Evolutionary conservation across 495 filamentous ascomycete species (phyloP), one percentile per base, ranked within the genome.

Genomic region (Lasiosphaeria hispida): DNA sequence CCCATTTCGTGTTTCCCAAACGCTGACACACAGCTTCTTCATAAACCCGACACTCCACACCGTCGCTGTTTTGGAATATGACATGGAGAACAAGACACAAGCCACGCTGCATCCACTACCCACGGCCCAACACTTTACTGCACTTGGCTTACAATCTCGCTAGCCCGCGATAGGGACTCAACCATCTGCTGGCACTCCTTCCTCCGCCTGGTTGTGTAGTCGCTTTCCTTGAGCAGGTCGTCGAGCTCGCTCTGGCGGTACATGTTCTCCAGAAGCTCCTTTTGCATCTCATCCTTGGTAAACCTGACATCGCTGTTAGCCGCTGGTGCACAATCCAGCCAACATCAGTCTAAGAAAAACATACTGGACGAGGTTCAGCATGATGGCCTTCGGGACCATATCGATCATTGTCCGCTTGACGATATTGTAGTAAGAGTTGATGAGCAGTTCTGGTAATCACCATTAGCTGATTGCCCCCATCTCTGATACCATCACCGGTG

Each of bases 171-270:
- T 59, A 99, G 77, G 42, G 87, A 91, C 75, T 99, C 95, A 15
- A 99, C 94, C 95, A 97, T 97, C 74, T 96, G 91, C 73, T 93
- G 89, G 78, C 95, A 99, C 75, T 99, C 95, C 80, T 99, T 97
- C 69, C 95, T 85, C 72, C 95, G 82, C 59, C 95, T 84, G 64
- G 93, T 77, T 7, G 95, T 99, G 83, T 96, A 96, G 66, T 99
- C 95, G 71, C 89, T 94, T 75, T 99, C 95, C 81, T 96, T 97
- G 56, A 99, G 85, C 54, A 99, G 82, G 43, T 93, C 91, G 60
- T 99, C 95, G 5, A 97, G 80, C 62, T 95, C 91, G 69, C 84
- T 85, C 52, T 83, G 86, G 67, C 90, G 86, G 79, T 97, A 99
- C 88, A 99, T 94, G 68, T 93, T 88, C 80, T 97, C 92, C n/a